Evolutionary conservation across 208 protist genomes (phyloP).

Genomic region (Trypanosoma vivax): DNA sequence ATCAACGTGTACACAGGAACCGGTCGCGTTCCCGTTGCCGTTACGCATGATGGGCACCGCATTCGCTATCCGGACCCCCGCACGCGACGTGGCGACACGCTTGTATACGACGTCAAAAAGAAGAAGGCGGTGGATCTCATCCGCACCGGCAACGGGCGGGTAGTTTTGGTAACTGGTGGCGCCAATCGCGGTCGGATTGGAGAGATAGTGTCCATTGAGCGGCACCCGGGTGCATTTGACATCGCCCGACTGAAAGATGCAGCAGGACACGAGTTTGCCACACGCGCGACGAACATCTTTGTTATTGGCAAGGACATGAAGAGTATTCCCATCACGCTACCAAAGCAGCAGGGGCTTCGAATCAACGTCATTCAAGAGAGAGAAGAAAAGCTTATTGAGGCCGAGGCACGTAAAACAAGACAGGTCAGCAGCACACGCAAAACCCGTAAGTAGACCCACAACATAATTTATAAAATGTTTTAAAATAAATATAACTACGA

Average conservation of each 20-base stretch:
- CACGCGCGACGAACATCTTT: conserved; percentile 98
- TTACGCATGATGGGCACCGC: conserved; percentile 99
- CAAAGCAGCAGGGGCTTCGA: conserved; percentile 94
- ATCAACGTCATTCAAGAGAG: conserved; percentile 86
- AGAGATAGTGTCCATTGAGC: conserved; percentile 90
- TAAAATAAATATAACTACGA: no score
- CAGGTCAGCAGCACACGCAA: conserved; percentile 37
- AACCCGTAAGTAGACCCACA: no score
- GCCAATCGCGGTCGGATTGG: conserved; percentile 98
- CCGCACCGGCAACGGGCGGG: conserved; percentile 89
- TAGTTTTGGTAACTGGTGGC: conserved; percentile 96
- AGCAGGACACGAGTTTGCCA: conserved; percentile 94
- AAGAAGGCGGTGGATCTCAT: conserved; percentile 91
- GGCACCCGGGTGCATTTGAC: conserved; percentile 95
- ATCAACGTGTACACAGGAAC: conserved; percentile 83
- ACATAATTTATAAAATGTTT: no score
- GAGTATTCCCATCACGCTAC: conserved; percentile 91
- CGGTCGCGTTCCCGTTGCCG: conserved; percentile 93
- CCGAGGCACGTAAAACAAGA: conserved; percentile 55
- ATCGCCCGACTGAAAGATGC: conserved; percentile 97
- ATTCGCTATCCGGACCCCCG: conserved; percentile 98
- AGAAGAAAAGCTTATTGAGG: conserved; percentile 77
- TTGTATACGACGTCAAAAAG: conserved; percentile 96
- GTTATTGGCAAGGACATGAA: conserved; percentile 95
- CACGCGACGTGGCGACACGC: conserved; percentile 95